Evolutionary conservation across 495 filamentous ascomycete genomes (phyloP), one percentile per base, ranked within the genome.

Genomic region (Hypoxylon lenormandii): DNA sequence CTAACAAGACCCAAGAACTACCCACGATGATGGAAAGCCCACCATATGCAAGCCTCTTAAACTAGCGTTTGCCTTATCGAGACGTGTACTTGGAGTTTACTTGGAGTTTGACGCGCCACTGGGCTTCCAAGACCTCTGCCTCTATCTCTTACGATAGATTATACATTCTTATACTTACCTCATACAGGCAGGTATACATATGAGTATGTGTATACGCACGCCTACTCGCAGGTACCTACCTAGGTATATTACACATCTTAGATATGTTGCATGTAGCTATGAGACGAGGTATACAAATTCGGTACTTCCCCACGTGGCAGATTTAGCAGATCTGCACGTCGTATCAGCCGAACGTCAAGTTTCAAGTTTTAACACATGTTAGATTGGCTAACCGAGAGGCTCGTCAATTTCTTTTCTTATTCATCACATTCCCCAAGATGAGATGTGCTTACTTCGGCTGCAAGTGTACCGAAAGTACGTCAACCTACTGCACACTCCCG

Each of bases 241-340:
- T 52, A 8, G 10, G 22, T 11, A 19, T 38, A 40, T 37, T 48
- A 23, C 1, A 15, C 12, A 33, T 11, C 2, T 8, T 33, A 33
- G 30, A 33, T 33, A 8, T 33, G 26, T 28, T 30, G 16, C 16
- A 53, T 62, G 19, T 22, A 28, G 3, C 11, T 45, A 62, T 7
- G 30, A 33, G 15, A 42, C 38, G 12, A 45, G 21, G 45, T 42
- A 53, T 36, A 64, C 52, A 50, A 23, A 49, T 43, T 56, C 42
- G 60, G 69, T 72, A 72, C 69, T 68, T 72, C 58, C 57, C 69
- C 69, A 72, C 69, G 69, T 72, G 69, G 69, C 64, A 23, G 45
- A 1, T 33, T 56, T 48, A 43, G 40, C 43, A 26, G 67, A 72
- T 72, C 69, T 67, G 64, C 69, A 72, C 15, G 26, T 30, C 42